These are phyloP conservation scores for Phytophthora cryptogea DNA, from an alignment of 352 stramenopile genomes.

Conservation along the genomic window DNA sequence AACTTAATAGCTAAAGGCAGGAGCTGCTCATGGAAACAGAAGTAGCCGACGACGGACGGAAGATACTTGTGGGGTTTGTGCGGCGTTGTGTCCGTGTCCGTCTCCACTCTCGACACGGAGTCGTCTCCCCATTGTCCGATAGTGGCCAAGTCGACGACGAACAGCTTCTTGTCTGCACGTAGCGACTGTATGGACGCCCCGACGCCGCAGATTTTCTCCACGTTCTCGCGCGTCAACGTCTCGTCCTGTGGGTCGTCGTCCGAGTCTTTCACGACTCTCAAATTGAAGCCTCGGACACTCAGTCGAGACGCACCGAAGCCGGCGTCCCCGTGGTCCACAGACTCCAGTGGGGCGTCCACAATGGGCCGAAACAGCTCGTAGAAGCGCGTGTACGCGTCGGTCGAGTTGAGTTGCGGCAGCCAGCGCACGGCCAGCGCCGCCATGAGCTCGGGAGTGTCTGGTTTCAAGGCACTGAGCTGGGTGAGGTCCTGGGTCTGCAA, in stretches of 20 bases:
- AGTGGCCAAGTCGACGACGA: slow-evolving; percentile 41
- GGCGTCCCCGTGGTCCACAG: slow-evolving; percentile 42
- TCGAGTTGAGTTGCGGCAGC: slow-evolving; percentile 26
- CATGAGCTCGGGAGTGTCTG: slow-evolving; percentile 30
- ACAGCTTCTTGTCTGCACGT: slow-evolving; percentile 32
- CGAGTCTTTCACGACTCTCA: slow-evolving; percentile 24
- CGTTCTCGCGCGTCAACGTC: slow-evolving; percentile 32
- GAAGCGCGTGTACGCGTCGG: slow-evolving; percentile 29
- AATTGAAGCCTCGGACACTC: slow-evolving; percentile 50
- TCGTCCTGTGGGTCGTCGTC: slow-evolving; percentile 25
- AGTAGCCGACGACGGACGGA: slow-evolving; percentile 44
- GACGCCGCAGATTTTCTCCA: slow-evolving; percentile 37
- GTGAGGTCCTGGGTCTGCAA: slow-evolving; percentile 28
- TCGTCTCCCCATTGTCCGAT: slow-evolving; percentile 34
- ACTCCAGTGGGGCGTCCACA: slow-evolving; percentile 19
- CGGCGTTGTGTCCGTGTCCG: not conserved
- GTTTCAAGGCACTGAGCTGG: slow-evolving; percentile 23
- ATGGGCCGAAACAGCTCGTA: slow-evolving; percentile 37
- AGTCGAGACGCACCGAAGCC: slow-evolving; percentile 47
- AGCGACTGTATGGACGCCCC: slow-evolving; percentile 23
- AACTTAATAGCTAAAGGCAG: slow-evolving; percentile 49
- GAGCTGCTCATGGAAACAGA: slow-evolving; percentile 46
- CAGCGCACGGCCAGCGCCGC: slow-evolving; percentile 18
- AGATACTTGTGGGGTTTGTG: slow-evolving; percentile 37
- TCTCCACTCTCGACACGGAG: slow-evolving; percentile 22